Base-by-base conservation (phyloP, 495 filamentous ascomycete species). In the Talaromyces ruber region DNA sequence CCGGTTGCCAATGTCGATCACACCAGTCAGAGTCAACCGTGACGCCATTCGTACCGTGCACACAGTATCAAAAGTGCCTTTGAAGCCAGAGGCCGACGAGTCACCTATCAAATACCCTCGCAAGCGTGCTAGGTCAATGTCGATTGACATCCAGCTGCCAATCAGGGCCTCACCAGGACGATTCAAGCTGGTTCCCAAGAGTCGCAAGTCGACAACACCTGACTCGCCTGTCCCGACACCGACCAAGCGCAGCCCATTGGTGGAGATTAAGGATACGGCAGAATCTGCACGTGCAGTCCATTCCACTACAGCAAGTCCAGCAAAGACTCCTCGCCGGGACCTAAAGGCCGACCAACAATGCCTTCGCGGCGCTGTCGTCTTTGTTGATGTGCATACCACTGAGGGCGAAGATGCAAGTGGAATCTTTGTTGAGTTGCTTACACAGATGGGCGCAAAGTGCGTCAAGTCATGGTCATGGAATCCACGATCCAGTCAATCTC, bases 381-480 rank as follows among this genome's bases (percentile, higher is more conserved):
- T 84, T 71, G 91, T 96, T 9, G 93, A 98, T 74, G 91, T 97
- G n/a, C 87, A 93, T 67, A 94, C 91, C 3, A 88, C 83, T 34
- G 91, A 96, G 69, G 92, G 91, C 3, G 90, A 89, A 24, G 90
- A 95, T 71, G 91, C 91, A 16, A 92, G 88, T 63, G 82, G 84
- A 16, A 85, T 94, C 56, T 97, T 97, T 70, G 81, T 88, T 16
- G 88, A 94, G 63, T 81, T 96, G 7, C 78, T 97, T 45, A 82
- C 81, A 6, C 85, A 89, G 59, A 91, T 98, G 82, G 94, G 94
- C 9, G 94, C 93, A 18, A 84, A 85, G 29, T 92, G 89, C 65
- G 82, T 95, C 14, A 90, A 88, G 73, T 81, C 79, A 24, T 98
- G 94, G 94, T 81, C 81, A 12, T 96, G 91, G 91, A 94, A 91